Percentiles rank a stretch among this genome's conserved stretches.
Evolutionary conservation across 225 moss, liverwort and hornwort genomes (phyloP).

Genomic region (Antitrichia curtipendula): DNA sequence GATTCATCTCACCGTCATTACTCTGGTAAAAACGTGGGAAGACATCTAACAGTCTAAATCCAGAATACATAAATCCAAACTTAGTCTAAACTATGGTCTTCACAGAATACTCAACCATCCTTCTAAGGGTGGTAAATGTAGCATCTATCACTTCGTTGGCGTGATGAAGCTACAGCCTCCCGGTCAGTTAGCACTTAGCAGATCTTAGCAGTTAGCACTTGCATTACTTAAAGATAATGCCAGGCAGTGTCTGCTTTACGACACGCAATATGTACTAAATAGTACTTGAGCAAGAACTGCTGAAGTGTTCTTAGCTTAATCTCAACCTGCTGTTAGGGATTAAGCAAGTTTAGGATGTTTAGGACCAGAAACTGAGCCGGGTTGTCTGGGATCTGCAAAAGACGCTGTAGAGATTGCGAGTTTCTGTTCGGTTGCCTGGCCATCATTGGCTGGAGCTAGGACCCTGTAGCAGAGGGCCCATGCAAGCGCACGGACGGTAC

Average conservation of each 20-base stretch:
- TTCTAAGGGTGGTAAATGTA: background rate
- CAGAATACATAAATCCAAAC: background rate
- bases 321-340: background rate
- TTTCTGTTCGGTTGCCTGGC: background rate
- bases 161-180: background rate
- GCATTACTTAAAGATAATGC: background rate
- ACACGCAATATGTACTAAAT: background rate
- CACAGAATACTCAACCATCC: background rate
- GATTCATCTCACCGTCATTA: background rate
- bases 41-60: background rate
- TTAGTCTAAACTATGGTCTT: background rate
- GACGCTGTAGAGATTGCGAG: background rate
- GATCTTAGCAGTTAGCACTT: background rate
- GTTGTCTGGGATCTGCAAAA: slow-evolving; percentile 2
- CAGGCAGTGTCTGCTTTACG: background rate
- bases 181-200: background rate
- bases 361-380: background rate
- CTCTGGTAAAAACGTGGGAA: background rate
- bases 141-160: background rate
- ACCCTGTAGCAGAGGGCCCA: background rate
- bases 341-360: background rate
- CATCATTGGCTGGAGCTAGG: background rate
- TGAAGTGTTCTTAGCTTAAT: background rate
- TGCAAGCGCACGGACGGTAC: background rate
- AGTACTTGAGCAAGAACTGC: background rate